Base-by-base conservation (phyloP, 805 yeast genomes). In the Komagataella populi region DNA sequence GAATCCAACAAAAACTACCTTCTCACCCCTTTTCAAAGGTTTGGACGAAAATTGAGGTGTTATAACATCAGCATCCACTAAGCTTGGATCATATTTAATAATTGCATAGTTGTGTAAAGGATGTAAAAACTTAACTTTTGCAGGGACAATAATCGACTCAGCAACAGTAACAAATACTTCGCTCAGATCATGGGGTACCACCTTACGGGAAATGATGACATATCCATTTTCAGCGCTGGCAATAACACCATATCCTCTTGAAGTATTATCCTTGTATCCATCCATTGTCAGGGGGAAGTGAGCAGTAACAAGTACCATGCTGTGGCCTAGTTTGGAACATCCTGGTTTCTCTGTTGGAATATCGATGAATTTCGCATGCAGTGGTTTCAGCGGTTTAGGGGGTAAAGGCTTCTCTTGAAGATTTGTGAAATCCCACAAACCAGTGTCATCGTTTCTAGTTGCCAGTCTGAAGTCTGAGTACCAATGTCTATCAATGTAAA, bases 51-150 rank as follows among this genome's bases (percentile, higher is more conserved):
- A 76, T 51, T 71, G 70, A 3, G 96, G 93, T 1, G 95, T 76
- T 47, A 70, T 67, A 6, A 87, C 78, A 46, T 84, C 84, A 2
- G 95, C 90, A 20, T 75, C 63, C 14, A 90, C 83, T 49, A 87
- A 67, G 4, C 70, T 59, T 6, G 96, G 88, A 62, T 90, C 95
- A 63, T 87, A 90, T 63, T 86, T 78, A 23, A 90, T 72, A 52
- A 89, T 78, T 1, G 95, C 89, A 64, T 84, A 89, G 57, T 89
- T 89, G 58, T 84, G 87, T 44, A 87, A 79, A 39, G 97, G 96
- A 62, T 89, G 96, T 60, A 87, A 69, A 58, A 88, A 90, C 20
- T 81, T 81, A 23, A 89, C 93, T 55, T 80, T 73, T 1, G 84
- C 96, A 0, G 95, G 87, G 12, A 89, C 75, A 56, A 83, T 79